A percentile compares a stretch with the other conserved stretches of the same genome.
Conservation (phyloP, 2,329 filamentous ascomycete species). For the Sporothrix globosa region DNA sequence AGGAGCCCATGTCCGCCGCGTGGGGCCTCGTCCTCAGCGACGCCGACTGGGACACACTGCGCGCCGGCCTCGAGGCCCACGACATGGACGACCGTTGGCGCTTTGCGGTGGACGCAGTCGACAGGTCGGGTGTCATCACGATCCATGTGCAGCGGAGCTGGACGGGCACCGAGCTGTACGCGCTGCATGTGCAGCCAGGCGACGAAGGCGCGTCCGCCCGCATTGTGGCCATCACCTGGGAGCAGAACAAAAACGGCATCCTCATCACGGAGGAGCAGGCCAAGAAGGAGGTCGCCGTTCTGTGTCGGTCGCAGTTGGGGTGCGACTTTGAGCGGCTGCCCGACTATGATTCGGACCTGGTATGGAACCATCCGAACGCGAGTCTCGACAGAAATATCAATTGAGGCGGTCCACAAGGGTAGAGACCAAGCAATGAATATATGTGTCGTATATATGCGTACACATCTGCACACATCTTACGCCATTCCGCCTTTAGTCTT, state of each 20-base stretch:
- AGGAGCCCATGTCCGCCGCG: constrained; percentile 18
- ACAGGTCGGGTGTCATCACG: constrained; percentile 4
- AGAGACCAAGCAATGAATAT: too few relatives aligned
- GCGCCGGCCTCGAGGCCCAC: background rate
- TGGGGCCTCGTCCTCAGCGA: constrained; percentile 22
- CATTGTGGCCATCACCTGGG: constrained; percentile 24
- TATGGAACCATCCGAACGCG: background rate
- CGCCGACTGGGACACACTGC: constrained; percentile 15
- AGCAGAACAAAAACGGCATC: background rate
- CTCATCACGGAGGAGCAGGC: constrained; percentile 13
- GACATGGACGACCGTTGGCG: constrained; percentile 16
- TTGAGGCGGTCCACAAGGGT: too few relatives aligned
- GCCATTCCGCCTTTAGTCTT: too few relatives aligned
- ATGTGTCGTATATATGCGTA: too few relatives aligned
- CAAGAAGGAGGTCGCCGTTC: constrained; percentile 18
- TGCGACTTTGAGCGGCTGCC: constrained; percentile 21
- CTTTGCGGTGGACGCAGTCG: background rate
- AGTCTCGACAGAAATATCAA: background rate
- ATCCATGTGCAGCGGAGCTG: constrained; percentile 7
- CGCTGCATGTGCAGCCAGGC: constrained; percentile 12
- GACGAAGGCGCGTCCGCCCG: background rate
- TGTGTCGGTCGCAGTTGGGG: background rate
- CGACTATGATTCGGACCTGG: background rate
- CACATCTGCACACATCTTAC: too few relatives aligned
- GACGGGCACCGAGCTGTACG: constrained; percentile 13